Evolutionary conservation across 2,329 filamentous ascomycete genomes (phyloP).

Genomic region (Botryotinia convoluta): DNA sequence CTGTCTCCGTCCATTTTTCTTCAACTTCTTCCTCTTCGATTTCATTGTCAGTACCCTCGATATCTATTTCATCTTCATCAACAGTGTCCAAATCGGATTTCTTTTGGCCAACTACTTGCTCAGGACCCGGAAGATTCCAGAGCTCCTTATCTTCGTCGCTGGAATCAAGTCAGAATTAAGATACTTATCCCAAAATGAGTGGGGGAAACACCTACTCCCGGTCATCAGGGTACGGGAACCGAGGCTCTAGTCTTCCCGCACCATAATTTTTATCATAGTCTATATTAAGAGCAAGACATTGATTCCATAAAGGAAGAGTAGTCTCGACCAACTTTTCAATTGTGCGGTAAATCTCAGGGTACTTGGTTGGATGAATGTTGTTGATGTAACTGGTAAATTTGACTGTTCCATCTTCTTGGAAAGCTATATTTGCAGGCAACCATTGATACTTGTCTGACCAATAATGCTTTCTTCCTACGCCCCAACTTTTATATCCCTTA

Average conservation of each 20-base stretch:
- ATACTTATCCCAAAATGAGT: conserved; percentile 18
- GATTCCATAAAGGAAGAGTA: conserved; percentile 40
- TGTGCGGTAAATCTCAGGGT: conserved; percentile 40
- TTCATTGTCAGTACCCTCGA: conserved; percentile 23
- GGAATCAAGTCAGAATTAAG: conserved; percentile 25
- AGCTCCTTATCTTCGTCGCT: neutral
- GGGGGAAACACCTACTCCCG: neutral
- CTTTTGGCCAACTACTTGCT: conserved; percentile 8
- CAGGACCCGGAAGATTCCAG: conserved; percentile 21
- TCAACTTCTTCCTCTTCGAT: neutral
- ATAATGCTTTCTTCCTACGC: neutral
- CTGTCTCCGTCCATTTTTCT: neutral
- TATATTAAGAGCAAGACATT: conserved; percentile 25
- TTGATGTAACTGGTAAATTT: conserved; percentile 46
- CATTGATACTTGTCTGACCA: conserved; percentile 3
- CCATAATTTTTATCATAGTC: neutral
- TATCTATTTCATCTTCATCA: conserved; percentile 12
- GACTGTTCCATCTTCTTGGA: conserved; percentile 4
- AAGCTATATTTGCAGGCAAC: conserved; percentile 7
- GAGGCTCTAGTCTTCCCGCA: neutral
- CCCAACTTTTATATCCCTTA: too few relatives aligned
- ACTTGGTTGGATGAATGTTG: conserved; percentile 43
- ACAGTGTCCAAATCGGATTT: neutral
- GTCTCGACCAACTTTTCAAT: conserved; percentile 41
- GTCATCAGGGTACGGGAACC: neutral